Percentiles rank a stretch among this genome's conserved stretches.
phyloP scores from a whole-genome alignment of 108 stramenopile species.

The Discostella pseudostelligera region DNA sequence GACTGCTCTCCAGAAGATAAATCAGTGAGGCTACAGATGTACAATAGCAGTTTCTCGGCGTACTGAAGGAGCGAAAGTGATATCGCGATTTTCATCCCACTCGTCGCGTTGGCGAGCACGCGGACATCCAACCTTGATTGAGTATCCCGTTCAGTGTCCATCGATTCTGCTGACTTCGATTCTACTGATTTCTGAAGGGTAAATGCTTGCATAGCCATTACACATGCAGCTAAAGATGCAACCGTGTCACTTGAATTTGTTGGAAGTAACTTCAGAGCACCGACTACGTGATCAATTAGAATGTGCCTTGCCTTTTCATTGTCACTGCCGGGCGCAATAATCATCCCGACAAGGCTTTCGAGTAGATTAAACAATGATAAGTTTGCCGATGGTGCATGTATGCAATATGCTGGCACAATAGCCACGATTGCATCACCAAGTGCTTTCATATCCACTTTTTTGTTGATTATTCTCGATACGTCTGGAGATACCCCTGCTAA shows the following conservation, averaged over 20 bases:
- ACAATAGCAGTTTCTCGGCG: slow-evolving; percentile 43
- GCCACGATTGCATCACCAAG: slow-evolving; percentile 46
- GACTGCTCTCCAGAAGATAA: slow-evolving; percentile 7
- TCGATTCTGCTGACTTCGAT: slow-evolving; percentile 4
- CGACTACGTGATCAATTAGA: slow-evolving; percentile 44
- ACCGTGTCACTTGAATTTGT: slow-evolving; percentile 43
- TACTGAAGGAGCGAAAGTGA: slow-evolving; percentile 45
- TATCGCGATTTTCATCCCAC: slow-evolving; percentile 31
- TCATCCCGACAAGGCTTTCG: slow-evolving; percentile 42
- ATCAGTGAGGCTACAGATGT: slow-evolving; percentile 24
- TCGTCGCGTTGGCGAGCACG: slow-evolving; percentile 33
- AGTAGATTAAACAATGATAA: slow-evolving; percentile 53
- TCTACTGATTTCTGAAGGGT: slow-evolving; percentile 16
- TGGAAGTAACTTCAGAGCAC: slow-evolving; percentile 38
- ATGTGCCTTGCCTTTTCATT: slow-evolving; percentile 22
- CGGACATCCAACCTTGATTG: slow-evolving; percentile 12
- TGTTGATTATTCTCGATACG: slow-evolving; percentile 5
- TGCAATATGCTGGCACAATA: slow-evolving; percentile 60
- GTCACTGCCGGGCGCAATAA: slow-evolving; percentile 16
- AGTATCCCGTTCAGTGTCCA: background rate
- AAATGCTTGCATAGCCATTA: slow-evolving; percentile 38
- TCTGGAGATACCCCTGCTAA: slow-evolving; percentile 38
- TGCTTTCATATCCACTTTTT: slow-evolving; percentile 20
- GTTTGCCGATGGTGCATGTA: slow-evolving; percentile 44
- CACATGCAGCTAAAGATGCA: slow-evolving; percentile 49